A percentile compares a stretch with the other conserved stretches of the same genome.
Conservation (phyloP, 495 filamentous ascomycete species). For the Penicillium alfredii region DNA sequence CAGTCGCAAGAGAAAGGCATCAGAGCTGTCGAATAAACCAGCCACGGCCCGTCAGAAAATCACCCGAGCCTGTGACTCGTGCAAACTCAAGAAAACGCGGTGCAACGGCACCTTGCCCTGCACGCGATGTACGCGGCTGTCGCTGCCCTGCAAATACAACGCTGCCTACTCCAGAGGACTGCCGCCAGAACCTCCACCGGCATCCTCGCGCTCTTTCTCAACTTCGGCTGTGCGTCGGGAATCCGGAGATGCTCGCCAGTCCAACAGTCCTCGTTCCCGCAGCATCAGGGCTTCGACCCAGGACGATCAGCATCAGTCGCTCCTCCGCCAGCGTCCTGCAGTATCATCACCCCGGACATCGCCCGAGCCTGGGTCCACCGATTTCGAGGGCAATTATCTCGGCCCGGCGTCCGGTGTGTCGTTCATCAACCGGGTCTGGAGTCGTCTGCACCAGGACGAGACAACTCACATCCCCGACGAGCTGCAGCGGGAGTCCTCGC, state of each 20-base stretch:
- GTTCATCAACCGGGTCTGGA: slow-evolving; percentile 44
- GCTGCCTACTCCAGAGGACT: slow-evolving; percentile 41
- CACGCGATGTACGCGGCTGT: slow-evolving; percentile 33
- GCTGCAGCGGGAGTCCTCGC: slow-evolving; percentile 29
- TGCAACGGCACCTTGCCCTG: slow-evolving; percentile 45
- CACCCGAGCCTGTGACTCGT: slow-evolving; percentile 44
- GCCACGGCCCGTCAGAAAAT: slow-evolving; percentile 34
- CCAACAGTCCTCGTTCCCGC: slow-evolving; percentile 9
- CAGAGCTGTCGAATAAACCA: slow-evolving; percentile 18
- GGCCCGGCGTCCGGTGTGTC: slow-evolving; percentile 43
- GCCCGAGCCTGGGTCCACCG: slow-evolving; percentile 40
- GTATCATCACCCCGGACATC: slow-evolving; percentile 31
- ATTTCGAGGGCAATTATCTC: slow-evolving; percentile 44
- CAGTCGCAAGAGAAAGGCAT: slow-evolving; percentile 31
- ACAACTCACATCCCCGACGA: slow-evolving; percentile 28
- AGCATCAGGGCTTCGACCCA: slow-evolving; percentile 5
- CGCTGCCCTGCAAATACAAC: slow-evolving; percentile 38
- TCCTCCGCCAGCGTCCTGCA: slow-evolving; percentile 6
- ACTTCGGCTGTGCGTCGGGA: background rate
- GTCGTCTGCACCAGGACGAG: slow-evolving; percentile 39
- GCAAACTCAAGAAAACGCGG: slow-evolving; percentile 43
- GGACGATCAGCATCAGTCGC: slow-evolving; percentile 4
- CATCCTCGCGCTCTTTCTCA: slow-evolving; percentile 10
- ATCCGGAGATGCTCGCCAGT: slow-evolving; percentile 4
- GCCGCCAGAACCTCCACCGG: slow-evolving; percentile 37